Evolutionary conservation across 1,139 yeast genomes (phyloP).

Genomic region (Magnusiomyces tetraspermus): DNA sequence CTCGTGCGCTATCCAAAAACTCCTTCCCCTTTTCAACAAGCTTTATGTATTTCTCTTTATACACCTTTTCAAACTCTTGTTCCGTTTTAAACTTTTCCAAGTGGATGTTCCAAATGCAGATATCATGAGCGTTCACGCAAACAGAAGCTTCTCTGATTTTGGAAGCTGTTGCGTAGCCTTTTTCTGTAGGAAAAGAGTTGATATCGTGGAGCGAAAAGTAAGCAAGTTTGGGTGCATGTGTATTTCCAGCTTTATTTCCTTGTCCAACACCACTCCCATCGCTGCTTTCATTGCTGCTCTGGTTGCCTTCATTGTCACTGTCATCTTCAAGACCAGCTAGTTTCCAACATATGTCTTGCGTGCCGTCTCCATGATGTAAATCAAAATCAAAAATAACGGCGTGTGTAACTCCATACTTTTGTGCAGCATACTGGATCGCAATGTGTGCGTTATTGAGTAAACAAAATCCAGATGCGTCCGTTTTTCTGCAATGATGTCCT

Average conservation of each 20-base stretch:
- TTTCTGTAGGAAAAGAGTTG: slow-evolving; percentile 78
- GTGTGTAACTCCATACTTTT: slow-evolving; percentile 57
- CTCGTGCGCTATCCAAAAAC: slow-evolving; percentile 39
- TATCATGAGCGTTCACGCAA: slow-evolving; percentile 59
- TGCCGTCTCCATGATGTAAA: slow-evolving; percentile 88
- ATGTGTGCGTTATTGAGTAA: slow-evolving; percentile 73
- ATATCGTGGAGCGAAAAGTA: slow-evolving; percentile 81
- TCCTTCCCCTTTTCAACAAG: slow-evolving; percentile 61
- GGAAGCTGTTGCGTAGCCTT: slow-evolving; percentile 65
- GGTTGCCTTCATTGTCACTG: slow-evolving; percentile 5
- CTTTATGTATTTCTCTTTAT: slow-evolving; percentile 52
- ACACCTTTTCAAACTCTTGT: slow-evolving; percentile 55
- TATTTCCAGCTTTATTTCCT: slow-evolving; percentile 5
- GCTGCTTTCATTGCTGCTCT: slow-evolving; percentile 6
- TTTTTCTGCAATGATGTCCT: slow-evolving; percentile 85
- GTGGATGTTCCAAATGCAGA: slow-evolving; percentile 81
- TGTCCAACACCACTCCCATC: slow-evolving; percentile 1
- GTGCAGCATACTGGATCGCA: slow-evolving; percentile 70
- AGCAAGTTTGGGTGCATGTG: slow-evolving; percentile 40
- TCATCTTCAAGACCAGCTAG: slow-evolving; percentile 57
- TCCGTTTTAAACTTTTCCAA: slow-evolving; percentile 55
- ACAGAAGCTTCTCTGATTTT: slow-evolving; percentile 70
- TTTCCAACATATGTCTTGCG: slow-evolving; percentile 82
- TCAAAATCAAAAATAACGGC: slow-evolving; percentile 79
- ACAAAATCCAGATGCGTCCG: slow-evolving; percentile 82